Evolutionary conservation across 768 basidiomycete species (phyloP), one percentile per base, ranked within the genome.

Genomic region (Boletus rubescentipes): DNA sequence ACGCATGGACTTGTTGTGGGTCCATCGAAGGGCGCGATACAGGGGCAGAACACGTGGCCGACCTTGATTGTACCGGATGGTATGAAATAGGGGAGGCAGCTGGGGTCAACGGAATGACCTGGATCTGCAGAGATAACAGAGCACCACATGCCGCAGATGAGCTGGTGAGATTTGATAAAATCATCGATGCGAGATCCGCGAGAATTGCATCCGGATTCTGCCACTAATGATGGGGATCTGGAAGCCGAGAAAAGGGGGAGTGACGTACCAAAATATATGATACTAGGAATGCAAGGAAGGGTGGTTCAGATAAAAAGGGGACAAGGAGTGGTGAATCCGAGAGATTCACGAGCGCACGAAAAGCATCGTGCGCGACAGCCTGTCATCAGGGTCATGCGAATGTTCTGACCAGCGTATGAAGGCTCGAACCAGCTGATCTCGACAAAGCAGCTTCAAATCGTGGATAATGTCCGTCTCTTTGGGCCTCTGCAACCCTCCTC

Each of bases 171-270:
- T 98, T 98, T n/a, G 94, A 96, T 10, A 98, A 79, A 2, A 98
- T 78, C 96, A 98, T 98, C n/a, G 92, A 82, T 4, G 94, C 93
- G 18, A 98, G 83, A 75, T 98, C 95, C 32, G 93, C 93, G 26
- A 98, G 86, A 53, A 88, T 84, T 10, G 95, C 85, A 55, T 88
- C 83, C n/a, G 91, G 88, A 71, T 93, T 89, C 94, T 98, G 61
- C 9, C 37, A 21, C 26, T 20, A 26, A 52, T 51, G 53, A 55
- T 54, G 46, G 10, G 32, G 57, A 60, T 51, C 46, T 52, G 46
- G 20, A 18, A 40, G 41, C 40, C 11, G 16, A 49, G 30, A 43
- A 34, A 23, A 58, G 34, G 54, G 16, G 16, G 26, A 23, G n/a
- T 12, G 21, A 77, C 91, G 46, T 61, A 97, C 95, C 59, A 95